These are phyloP conservation scores for Sporothrix brasiliensis DNA, from an alignment of 2,329 filamentous ascomycete genomes.

Conservation along the genomic window DNA sequence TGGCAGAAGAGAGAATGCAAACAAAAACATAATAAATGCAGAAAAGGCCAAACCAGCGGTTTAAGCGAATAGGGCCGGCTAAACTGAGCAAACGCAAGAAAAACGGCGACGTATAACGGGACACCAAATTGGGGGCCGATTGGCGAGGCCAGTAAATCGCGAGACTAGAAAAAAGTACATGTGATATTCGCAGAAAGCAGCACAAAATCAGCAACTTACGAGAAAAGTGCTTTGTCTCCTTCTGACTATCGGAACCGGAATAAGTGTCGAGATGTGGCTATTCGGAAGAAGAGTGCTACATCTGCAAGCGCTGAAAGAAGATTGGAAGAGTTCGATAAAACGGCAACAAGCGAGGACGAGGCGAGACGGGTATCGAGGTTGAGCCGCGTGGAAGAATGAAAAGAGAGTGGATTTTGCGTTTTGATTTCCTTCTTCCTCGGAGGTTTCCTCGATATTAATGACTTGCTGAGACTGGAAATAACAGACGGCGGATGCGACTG, in stretches of 20 bases:
- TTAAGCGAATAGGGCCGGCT: slow-evolving; percentile 20
- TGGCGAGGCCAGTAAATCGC: not conserved
- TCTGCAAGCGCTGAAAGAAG: slow-evolving; percentile 14
- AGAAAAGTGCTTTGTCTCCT: not conserved
- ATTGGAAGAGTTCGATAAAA: slow-evolving; percentile 1
- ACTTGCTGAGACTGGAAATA: no score
- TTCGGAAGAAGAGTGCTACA: not conserved
- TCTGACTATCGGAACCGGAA: not conserved
- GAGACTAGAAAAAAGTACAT: slow-evolving; percentile 7
- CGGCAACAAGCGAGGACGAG: slow-evolving; percentile 16
- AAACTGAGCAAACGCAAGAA: slow-evolving; percentile 10
- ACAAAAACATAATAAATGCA: not conserved
- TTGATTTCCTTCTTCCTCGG: not conserved
- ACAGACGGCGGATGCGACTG: not conserved
- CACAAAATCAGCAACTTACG: not conserved
- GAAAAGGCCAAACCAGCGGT: not conserved
- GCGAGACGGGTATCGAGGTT: slow-evolving; percentile 16
- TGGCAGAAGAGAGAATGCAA: not conserved
- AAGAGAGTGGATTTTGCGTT: not conserved
- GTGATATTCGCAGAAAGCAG: not conserved
- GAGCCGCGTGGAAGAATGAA: slow-evolving; percentile 14
- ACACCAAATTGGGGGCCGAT: slow-evolving; percentile 1
- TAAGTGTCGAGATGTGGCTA: not conserved
- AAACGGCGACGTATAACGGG: not conserved
- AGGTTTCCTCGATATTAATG: slow-evolving; percentile 18